Base-by-base conservation (phyloP, 768 basidiomycete genomes). In the Antrodiella citrinella region DNA sequence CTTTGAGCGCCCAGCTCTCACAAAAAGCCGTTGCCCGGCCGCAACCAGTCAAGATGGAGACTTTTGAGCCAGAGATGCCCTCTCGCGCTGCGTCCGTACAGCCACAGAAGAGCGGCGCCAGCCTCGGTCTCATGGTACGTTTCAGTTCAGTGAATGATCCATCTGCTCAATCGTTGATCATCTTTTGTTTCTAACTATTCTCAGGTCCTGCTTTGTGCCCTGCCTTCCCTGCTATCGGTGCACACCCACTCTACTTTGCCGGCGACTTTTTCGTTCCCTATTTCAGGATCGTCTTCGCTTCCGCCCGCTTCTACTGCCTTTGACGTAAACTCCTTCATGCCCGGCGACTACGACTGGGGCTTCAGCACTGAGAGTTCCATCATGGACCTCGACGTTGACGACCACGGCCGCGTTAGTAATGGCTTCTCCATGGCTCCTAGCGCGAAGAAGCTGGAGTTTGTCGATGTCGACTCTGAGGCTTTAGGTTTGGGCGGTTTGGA, bases 131-230 rank as follows among this genome's bases (percentile, higher is more conserved):
- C 62, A 84, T 87, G 82, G 86, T 87, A 65, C 56, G 76, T 60
- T 30, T 59, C 25, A 35, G 7, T 7, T 15, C 7, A 7, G 7
- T 30, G 51, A 18, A 43, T 43, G 41, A n/a, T 18, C 41, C 19
- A 43, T 43, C n/a, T 43, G 15, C 19, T 9, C n/a, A 43, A 18
- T 9, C 54, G 62, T 26, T 65, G 22, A 48, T 30, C 30, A 21
- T 47, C 38, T 24, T 23, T 52, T 44, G 50, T 38, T 53, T 38
- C 48, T 26, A 26, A 48, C 51, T 42, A 45, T 43, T 3, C 23
- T n/a, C 72, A 87, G 80, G 84, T 86, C 58, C 75, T 90, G 43
- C 73, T 89, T 41, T 89, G 85, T 58, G 84, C 85, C 2, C 74
- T 90, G 22, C 87, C 87, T 13, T 78, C 81, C 19, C 74, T 90